Percentiles rank a stretch among this genome's conserved stretches.
Conservation (phyloP, 257 asterid species). For the Nicotiana sylvestris region DNA sequence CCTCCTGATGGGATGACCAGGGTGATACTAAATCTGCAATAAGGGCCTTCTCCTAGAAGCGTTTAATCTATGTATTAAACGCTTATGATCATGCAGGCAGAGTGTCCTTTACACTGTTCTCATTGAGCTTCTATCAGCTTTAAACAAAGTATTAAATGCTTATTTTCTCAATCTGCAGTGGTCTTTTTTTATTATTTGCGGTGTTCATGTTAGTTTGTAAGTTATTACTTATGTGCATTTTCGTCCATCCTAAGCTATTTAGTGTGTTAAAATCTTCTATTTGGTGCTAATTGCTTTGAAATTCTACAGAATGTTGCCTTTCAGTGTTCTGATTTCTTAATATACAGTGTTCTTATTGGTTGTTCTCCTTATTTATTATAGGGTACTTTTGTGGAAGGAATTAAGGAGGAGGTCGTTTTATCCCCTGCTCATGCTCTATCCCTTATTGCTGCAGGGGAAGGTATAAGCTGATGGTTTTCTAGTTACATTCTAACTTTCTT, state of each 20-base stretch:
- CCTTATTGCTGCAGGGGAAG: conserved; percentile 99
- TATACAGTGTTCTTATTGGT: conserved; percentile 10
- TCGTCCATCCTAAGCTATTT: conserved; percentile 4
- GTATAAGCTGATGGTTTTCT: conserved; percentile 25
- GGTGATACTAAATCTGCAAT: neutral
- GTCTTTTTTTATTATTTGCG: neutral
- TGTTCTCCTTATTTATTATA: conserved; percentile 17
- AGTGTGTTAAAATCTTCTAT: neutral
- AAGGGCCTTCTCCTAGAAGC: neutral
- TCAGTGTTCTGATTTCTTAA: neutral
- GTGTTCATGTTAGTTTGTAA: neutral
- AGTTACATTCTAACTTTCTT: neutral
- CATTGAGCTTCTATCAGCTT: neutral
- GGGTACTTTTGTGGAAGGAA: conserved; percentile 98
- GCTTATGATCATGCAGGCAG: neutral
- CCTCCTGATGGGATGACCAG: neutral
- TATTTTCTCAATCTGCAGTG: neutral
- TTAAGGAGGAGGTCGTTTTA: conserved; percentile 92
- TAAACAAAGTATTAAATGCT: neutral
- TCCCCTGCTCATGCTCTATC: conserved; percentile 99
- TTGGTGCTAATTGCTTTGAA: neutral
- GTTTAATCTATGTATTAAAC: neutral
- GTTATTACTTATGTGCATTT: neutral
- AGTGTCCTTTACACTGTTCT: neutral
- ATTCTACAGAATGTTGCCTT: neutral